These are phyloP conservation scores for Mycena latifolia DNA, from an alignment of 768 basidiomycete genomes.

Conservation along the genomic window DNA sequence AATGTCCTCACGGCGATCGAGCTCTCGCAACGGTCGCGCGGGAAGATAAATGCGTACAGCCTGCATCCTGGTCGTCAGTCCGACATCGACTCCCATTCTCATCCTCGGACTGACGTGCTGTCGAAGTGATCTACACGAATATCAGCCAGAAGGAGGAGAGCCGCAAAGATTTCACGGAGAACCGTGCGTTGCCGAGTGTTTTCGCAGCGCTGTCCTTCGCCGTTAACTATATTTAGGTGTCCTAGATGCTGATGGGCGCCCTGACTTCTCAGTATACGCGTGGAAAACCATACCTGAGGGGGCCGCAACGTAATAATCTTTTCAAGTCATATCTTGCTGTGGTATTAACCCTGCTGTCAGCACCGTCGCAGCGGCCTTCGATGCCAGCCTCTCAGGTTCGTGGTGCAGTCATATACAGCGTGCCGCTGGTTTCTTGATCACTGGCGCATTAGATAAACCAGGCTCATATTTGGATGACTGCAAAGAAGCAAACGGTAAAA, in stretches of 20 bases:
- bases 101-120: background rate
- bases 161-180: background rate
- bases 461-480: background rate
- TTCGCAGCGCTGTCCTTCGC: no score
- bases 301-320: background rate
- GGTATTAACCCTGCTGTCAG: background rate
- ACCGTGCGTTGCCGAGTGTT: no score
- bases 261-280: background rate
- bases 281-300: constrained; percentile 15
- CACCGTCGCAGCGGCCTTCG: background rate
- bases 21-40: background rate
- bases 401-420: no score
- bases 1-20: constrained; percentile 20
- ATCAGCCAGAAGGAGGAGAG: no score
- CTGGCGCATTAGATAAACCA: background rate
- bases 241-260: background rate
- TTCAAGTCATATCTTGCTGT: background rate
- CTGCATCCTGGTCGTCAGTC: constrained; percentile 20
- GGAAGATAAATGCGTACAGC: constrained; percentile 23
- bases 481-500: background rate
- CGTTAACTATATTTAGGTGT: no score
- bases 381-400: no score
- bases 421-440: no score
- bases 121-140: background rate
- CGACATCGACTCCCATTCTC: no score